A percentile compares a stretch with the other conserved stretches of the same genome.
These are phyloP conservation scores for Chamaecrista fasciculata DNA, from an alignment of 306 rosid species.

Conservation along the genomic window DNA sequence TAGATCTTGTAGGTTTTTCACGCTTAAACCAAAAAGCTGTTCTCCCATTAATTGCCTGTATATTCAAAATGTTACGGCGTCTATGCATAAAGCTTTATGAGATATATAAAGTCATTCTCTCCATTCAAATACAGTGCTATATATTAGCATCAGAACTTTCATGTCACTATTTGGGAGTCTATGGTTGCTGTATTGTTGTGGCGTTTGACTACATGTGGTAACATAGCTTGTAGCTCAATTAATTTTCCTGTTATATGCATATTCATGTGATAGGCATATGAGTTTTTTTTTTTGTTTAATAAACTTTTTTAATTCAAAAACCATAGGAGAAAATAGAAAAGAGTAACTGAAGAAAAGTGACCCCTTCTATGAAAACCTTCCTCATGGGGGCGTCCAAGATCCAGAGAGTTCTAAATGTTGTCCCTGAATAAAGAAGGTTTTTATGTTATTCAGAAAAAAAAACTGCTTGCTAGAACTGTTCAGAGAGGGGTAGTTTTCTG, in stretches of 20 bases:
- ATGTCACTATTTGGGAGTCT: neutral
- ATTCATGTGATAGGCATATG: neutral
- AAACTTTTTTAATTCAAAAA: neutral
- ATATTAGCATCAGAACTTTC: neutral
- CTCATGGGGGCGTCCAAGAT: neutral
- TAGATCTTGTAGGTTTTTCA: constrained; percentile 56
- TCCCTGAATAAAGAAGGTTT: neutral
- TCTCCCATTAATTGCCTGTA: constrained; percentile 65
- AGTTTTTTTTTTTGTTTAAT: neutral
- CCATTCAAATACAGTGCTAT: neutral
- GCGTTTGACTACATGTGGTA: constrained; percentile 1
- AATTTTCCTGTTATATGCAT: neutral
- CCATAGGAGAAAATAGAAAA: neutral
- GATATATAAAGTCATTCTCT: constrained; percentile 5
- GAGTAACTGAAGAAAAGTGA: neutral
- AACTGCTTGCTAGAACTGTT: neutral
- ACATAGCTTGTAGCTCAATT: neutral
- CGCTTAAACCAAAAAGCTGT: constrained; percentile 59
- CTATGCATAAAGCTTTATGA: neutral
- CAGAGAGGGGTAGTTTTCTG: neutral
- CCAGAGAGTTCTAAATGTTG: neutral
- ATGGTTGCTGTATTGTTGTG: neutral
- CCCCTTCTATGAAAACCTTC: neutral
- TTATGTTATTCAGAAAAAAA: neutral
- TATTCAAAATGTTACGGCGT: constrained; percentile 19